Base-by-base conservation (phyloP, 164 flowering plant species). In the Chloranthus sessilifolius region DNA sequence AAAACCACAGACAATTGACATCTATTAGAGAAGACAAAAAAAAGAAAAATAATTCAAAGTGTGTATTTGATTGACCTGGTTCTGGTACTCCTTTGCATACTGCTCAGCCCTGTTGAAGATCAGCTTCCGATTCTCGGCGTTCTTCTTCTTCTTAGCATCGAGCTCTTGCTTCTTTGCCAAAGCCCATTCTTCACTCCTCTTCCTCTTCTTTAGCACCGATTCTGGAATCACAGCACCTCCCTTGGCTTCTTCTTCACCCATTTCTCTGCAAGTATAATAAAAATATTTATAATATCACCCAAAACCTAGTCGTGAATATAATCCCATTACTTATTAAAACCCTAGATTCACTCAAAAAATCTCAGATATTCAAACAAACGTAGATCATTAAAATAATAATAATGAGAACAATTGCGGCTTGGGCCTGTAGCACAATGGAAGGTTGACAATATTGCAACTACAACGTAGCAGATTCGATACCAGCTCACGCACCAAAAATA, bases 121-220 rank as follows among this genome's bases (percentile, higher is more conserved):
- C 22, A 73, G 51, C 53, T 59, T 69, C 11, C 69, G 51, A 31
- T 56, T 73, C 51, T 62, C 66, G 1, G 56, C 42, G 27, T 47
- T 65, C 53, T 65, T 66, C 52, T 65, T 69, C 53, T 56, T 66
- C 15, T 45, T 15, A 5, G 52, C 60, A 15, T 49, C 55, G 1
- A 60, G 16, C 7, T 26, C 66, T 34, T 56, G 41, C 31, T 66
- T 66, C 42, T 69, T 60, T 2, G 73, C 71, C 45, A 62, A 20
- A 4, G 50, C 70, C 77, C 71, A 73, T 28, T 69, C 74, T 7
- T 69, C 69, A 7, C 15, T 41, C 43, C 74, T 63, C 69, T 73
- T 73, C 44, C 46, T 43, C 64, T 73, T 73, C 69, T 69, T 69
- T 56, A 73, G 43, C 4, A 69, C 64, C 0, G 74, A 66, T 50